Evolutionary conservation across 352 stramenopile genomes (phyloP).

Genomic region (Saprolegnia parasitica): DNA sequence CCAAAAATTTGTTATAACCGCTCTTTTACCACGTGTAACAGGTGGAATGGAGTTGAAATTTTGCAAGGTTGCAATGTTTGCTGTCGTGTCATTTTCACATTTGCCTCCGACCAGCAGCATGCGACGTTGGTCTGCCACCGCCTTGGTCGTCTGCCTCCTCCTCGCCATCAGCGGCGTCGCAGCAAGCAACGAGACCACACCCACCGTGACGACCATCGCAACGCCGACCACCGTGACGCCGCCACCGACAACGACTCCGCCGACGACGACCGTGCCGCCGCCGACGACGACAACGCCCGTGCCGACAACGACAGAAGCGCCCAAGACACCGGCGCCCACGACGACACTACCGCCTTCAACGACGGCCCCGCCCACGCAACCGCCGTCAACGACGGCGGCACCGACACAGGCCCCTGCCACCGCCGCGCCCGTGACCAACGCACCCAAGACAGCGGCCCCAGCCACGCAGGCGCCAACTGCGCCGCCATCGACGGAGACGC

Average conservation of each 20-base stretch:
- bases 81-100: too few relatives aligned
- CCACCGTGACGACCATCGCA: not conserved
- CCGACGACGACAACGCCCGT: not conserved
- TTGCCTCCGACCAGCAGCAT: too few relatives aligned
- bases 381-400: not conserved
- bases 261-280: not conserved
- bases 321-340: not conserved
- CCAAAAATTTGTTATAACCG: too few relatives aligned
- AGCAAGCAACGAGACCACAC: not conserved
- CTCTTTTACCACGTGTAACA: too few relatives aligned
- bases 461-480: not conserved
- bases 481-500: not conserved
- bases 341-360: not conserved
- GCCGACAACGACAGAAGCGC: not conserved
- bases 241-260: slow-evolving; percentile 5
- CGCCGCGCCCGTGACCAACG: not conserved
- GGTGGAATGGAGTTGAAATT: too few relatives aligned
- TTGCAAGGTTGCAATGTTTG: slow-evolving; percentile 9
- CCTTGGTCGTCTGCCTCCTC: not conserved
- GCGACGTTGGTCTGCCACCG: too few relatives aligned
- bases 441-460: not conserved
- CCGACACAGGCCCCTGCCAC: not conserved
- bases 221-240: not conserved
- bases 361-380: not conserved
- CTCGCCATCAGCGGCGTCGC: not conserved